Percentiles rank a stretch among this genome's conserved stretches.
These are phyloP conservation scores for Gossypium davidsonii DNA, from an alignment of 441 rosid species.

Conservation along the genomic window DNA sequence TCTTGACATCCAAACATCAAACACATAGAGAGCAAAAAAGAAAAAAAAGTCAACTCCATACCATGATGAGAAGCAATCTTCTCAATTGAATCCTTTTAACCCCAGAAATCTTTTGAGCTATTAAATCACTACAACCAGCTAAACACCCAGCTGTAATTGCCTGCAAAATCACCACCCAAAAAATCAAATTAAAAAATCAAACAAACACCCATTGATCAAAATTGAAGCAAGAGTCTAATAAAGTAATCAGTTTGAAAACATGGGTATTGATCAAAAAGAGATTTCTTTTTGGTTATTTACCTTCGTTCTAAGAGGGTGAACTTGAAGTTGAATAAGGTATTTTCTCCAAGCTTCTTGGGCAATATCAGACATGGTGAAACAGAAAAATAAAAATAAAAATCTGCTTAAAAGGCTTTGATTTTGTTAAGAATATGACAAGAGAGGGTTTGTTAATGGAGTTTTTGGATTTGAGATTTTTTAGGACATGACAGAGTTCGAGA, in stretches of 20 bases:
- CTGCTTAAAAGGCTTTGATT: neutral
- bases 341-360: slow-evolving; percentile 78
- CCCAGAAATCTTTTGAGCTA: slow-evolving; percentile 87
- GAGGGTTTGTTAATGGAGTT: neutral
- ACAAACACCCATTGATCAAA: neutral
- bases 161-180: slow-evolving; percentile 24
- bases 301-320: slow-evolving; percentile 76
- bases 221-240: neutral
- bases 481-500: neutral
- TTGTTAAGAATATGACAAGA: neutral
- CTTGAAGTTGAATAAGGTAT: slow-evolving; percentile 77
- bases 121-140: slow-evolving; percentile 62
- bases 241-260: neutral
- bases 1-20: slow-evolving; percentile 12
- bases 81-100: slow-evolving; percentile 58
- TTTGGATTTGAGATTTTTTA: neutral
- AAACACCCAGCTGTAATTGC: slow-evolving; percentile 73
- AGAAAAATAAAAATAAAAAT: neutral
- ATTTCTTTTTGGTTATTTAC: slow-evolving; percentile 17
- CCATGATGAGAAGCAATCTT: slow-evolving; percentile 65
- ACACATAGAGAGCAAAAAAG: neutral
- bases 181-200: neutral
- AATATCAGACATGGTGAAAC: slow-evolving; percentile 50
- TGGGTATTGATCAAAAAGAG: neutral
- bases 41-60: slow-evolving; percentile 23